Evolutionary conservation across 805 yeast species (phyloP).

Genomic region (Teunomyces cretensis): DNA sequence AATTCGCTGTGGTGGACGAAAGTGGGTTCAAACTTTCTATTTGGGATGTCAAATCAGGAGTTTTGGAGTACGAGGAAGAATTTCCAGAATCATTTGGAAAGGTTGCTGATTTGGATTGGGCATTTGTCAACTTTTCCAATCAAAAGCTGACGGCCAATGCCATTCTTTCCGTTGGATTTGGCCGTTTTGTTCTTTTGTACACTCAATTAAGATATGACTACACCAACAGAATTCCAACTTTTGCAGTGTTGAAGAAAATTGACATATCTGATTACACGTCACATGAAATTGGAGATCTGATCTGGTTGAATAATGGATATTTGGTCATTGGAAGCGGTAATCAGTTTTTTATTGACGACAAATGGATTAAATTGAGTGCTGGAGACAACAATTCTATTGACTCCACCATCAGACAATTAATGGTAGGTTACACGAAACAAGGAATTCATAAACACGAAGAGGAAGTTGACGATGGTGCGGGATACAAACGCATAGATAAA

Average conservation of each 20-base stretch:
- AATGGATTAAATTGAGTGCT: conserved; percentile 40
- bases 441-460: conserved; percentile 4
- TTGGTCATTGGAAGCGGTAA: conserved; percentile 87
- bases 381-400: conserved; percentile 43
- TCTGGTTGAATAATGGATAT: conserved; percentile 79
- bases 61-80: conserved; percentile 60
- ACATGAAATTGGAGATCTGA: conserved; percentile 83
- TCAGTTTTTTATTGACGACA: conserved; percentile 81
- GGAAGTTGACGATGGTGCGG: conserved; percentile 24
- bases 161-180: conserved; percentile 78
- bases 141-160: conserved; percentile 36
- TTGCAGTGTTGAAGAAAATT: conserved; percentile 70
- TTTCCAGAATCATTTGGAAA: conserved; percentile 30
- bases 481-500: conserved; percentile 7
- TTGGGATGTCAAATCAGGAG: conserved; percentile 76
- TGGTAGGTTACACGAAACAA: conserved; percentile 26
- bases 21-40: conserved; percentile 53
- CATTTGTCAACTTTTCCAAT: conserved; percentile 44
- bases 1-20: conserved; percentile 70
- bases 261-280: conserved; percentile 71
- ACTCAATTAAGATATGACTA: conserved; percentile 88
- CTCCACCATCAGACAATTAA: conserved; percentile 45
- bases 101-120: conserved; percentile 85
- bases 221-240: conserved; percentile 76
- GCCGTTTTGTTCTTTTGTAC: conserved; percentile 59